Evolutionary conservation across 352 stramenopile genomes (phyloP).

Genomic region (Globisporangium splendens): DNA sequence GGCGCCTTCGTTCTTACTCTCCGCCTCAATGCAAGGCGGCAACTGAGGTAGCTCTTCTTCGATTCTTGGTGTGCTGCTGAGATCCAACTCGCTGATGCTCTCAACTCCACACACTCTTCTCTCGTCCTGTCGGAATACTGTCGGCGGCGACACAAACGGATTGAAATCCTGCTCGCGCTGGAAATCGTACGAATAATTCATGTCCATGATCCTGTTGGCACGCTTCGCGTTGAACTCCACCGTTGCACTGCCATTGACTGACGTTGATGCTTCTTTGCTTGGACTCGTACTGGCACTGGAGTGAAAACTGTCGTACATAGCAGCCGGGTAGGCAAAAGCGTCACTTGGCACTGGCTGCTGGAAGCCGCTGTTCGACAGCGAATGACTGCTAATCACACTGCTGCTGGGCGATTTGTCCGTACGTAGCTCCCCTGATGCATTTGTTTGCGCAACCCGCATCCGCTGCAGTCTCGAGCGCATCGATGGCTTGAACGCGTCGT

Average conservation of each 20-base stretch:
- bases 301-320: no score
- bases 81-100: not conserved
- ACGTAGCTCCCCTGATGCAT: not conserved
- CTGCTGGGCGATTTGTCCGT: no score
- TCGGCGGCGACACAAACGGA: conserved; percentile 26
- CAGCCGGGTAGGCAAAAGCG: no score
- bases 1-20: not conserved
- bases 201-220: conserved; percentile 9
- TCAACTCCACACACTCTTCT: not conserved
- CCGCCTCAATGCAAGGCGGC: no score
- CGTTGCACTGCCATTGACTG: no score
- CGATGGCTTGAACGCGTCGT: conserved; percentile 64
- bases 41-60: conserved; percentile 1
- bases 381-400: no score
- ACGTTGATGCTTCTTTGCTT: no score
- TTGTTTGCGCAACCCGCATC: not conserved
- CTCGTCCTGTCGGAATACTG: not conserved
- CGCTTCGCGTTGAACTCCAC: no score
- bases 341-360: no score
- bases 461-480: conserved; percentile 7
- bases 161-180: conserved; percentile 34
- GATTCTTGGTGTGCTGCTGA: not conserved
- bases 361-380: no score
- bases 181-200: conserved; percentile 43
- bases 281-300: no score